Percentiles rank a stretch among this genome's conserved stretches.
Evolutionary conservation across 2,329 filamentous ascomycete species (phyloP).

Genomic region (Diplodia intermedia): DNA sequence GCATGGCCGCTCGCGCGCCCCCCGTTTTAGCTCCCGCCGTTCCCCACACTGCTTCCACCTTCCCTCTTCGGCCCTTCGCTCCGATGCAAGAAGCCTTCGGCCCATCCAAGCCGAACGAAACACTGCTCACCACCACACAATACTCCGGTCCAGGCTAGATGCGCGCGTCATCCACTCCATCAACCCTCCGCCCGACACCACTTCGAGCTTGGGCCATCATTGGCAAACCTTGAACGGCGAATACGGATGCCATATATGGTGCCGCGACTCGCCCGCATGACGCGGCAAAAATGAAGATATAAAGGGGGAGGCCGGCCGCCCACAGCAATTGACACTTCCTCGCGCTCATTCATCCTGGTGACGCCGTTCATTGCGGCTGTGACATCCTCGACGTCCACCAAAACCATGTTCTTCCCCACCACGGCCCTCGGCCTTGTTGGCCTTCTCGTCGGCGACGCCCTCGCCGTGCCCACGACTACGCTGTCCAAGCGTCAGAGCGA

Average conservation of each 20-base stretch:
- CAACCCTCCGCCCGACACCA: not conserved
- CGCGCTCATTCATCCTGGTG: not conserved
- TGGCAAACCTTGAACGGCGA: not conserved
- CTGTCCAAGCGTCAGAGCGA: slow-evolving; percentile 14
- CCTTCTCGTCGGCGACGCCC: not conserved
- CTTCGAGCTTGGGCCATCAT: slow-evolving; percentile 7
- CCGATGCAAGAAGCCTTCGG: slow-evolving; percentile 11
- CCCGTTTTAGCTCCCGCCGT: not conserved
- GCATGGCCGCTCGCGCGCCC: not conserved
- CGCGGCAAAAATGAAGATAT: slow-evolving; percentile 1
- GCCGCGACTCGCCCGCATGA: slow-evolving; percentile 14
- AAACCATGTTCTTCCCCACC: slow-evolving; percentile 14
- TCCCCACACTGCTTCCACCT: slow-evolving; percentile 23
- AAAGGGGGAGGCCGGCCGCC: not conserved
- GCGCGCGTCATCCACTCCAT: not conserved
- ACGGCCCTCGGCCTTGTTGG: slow-evolving; percentile 21
- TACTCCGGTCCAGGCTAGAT: not conserved
- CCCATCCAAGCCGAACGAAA: not conserved
- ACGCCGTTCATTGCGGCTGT: not conserved
- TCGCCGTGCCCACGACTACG: slow-evolving; percentile 8
- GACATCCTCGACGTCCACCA: not conserved
- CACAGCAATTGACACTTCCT: not conserved
- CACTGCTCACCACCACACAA: slow-evolving; percentile 15
- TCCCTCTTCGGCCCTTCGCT: slow-evolving; percentile 20
- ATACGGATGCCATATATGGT: not conserved